Evolutionary conservation across 139 green algal genomes (phyloP).

Genomic region (Chlamydomonas sphaeroides): DNA sequence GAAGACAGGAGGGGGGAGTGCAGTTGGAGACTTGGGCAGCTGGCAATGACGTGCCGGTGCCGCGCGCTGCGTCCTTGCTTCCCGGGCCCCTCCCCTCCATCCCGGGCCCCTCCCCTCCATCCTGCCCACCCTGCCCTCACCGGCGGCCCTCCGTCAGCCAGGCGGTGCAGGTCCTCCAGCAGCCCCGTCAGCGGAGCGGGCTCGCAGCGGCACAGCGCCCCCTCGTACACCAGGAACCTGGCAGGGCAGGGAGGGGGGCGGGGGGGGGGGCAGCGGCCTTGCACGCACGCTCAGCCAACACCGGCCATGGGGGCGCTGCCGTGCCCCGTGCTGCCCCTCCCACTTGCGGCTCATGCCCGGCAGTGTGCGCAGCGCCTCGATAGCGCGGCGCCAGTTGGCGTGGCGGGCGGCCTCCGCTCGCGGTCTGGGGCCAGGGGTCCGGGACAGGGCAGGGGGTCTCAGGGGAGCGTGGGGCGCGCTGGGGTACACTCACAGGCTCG

Average conservation of each 20-base stretch:
- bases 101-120: background rate
- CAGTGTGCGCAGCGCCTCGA: slow-evolving; percentile 9
- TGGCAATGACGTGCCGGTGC: background rate
- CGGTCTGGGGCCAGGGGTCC: slow-evolving; percentile 19
- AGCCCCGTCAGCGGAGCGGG: slow-evolving; percentile 32
- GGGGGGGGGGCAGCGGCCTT: background rate
- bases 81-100: no score
- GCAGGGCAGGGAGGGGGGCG: no score
- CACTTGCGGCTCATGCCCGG: slow-evolving; percentile 30
- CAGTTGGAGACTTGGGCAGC: no score
- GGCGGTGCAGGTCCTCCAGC: slow-evolving; percentile 45
- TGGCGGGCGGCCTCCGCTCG: slow-evolving; percentile 14
- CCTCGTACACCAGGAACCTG: slow-evolving; percentile 39
- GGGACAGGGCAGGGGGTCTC: no score
- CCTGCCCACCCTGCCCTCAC: background rate
- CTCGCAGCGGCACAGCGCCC: slow-evolving; percentile 28
- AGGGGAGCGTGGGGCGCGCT: no score
- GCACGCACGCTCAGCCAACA: no score
- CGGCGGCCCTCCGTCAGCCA: background rate
- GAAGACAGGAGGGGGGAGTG: background rate
- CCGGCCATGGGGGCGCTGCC: no score
- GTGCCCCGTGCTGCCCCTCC: background rate
- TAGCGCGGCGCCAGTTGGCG: slow-evolving; percentile 36
- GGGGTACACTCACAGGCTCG: no score
- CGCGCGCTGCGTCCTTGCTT: no score